A percentile compares a stretch with the other conserved stretches of the same genome.
Conservation (phyloP, 202 grass and related monocot genomes). For the Brachypodium distachyon region DNA sequence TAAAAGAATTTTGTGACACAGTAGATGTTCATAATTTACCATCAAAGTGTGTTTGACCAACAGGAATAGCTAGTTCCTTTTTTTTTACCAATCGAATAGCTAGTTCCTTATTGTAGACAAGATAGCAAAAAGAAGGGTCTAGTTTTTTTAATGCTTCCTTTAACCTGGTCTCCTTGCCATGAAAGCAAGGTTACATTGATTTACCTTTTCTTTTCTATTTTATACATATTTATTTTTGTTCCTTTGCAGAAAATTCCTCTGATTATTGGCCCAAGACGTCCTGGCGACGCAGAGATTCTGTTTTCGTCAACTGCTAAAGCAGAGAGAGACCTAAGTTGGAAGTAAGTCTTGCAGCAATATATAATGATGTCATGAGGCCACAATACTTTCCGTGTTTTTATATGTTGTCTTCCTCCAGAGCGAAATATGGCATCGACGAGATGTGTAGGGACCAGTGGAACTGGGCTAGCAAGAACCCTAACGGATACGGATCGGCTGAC, state of each 20-base stretch:
- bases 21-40: neutral
- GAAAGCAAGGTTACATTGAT: neutral
- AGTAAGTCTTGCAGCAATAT: slow-evolving; percentile 34
- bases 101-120: no score
- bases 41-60: neutral
- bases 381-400: neutral
- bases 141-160: neutral
- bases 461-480: slow-evolving; percentile 87
- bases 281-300: slow-evolving; percentile 70
- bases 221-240: neutral
- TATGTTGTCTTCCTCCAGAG: slow-evolving; percentile 31
- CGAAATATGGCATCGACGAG: slow-evolving; percentile 70
- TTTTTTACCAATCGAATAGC: no score
- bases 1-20: neutral
- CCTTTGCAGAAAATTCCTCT: slow-evolving; percentile 59
- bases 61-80: neutral
- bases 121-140: no score
- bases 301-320: slow-evolving; percentile 69
- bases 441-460: slow-evolving; percentile 94
- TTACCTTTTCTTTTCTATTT: neutral
- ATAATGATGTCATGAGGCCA: neutral
- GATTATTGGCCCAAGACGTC: slow-evolving; percentile 52
- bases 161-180: neutral
- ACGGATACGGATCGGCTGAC: slow-evolving; percentile 48
- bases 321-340: slow-evolving; percentile 78